phyloP scores from a whole-genome alignment of 306 rosid species.

The Astragalus membranaceus region DNA sequence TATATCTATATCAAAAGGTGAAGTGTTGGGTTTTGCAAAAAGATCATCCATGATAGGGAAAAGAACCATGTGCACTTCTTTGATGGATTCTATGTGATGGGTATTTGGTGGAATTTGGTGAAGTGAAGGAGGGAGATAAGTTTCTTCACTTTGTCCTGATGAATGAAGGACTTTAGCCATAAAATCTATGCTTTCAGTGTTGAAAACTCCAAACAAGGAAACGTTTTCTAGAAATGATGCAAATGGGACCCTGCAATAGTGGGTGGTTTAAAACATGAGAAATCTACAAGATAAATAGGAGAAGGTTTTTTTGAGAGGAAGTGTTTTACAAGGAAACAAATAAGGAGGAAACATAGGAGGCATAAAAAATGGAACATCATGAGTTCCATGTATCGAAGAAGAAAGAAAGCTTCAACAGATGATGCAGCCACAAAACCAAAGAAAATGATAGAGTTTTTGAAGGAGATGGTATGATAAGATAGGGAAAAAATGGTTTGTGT shows the following conservation, averaged over 20 bases:
- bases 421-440: slow-evolving; percentile 5
- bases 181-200: slow-evolving; percentile 55
- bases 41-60: slow-evolving; percentile 69
- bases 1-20: slow-evolving; percentile 55
- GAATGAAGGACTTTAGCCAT: slow-evolving; percentile 64
- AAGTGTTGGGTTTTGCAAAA: slow-evolving; percentile 46
- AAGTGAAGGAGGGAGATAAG: slow-evolving; percentile 66
- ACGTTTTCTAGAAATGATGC: slow-evolving; percentile 49
- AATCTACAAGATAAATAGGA: slow-evolving; percentile 64
- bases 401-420: slow-evolving; percentile 22
- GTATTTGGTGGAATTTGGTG: slow-evolving; percentile 73
- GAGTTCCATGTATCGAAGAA: slow-evolving; percentile 21
- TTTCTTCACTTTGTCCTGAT: slow-evolving; percentile 69
- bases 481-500: slow-evolving; percentile 23
- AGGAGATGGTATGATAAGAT: slow-evolving; percentile 16
- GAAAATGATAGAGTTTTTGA: slow-evolving; percentile 19
- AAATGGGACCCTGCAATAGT: slow-evolving; percentile 52
- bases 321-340: slow-evolving; percentile 30
- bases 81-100: slow-evolving; percentile 46
- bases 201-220: slow-evolving; percentile 30
- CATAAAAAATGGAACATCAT: slow-evolving; percentile 27
- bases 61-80: slow-evolving; percentile 64
- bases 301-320: slow-evolving; percentile 29
- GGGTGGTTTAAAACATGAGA: slow-evolving; percentile 75
- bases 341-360: slow-evolving; percentile 6